phyloP scores from a whole-genome alignment of 192 early-diverging fungal genomes.

The Coemansia sp. region DNA sequence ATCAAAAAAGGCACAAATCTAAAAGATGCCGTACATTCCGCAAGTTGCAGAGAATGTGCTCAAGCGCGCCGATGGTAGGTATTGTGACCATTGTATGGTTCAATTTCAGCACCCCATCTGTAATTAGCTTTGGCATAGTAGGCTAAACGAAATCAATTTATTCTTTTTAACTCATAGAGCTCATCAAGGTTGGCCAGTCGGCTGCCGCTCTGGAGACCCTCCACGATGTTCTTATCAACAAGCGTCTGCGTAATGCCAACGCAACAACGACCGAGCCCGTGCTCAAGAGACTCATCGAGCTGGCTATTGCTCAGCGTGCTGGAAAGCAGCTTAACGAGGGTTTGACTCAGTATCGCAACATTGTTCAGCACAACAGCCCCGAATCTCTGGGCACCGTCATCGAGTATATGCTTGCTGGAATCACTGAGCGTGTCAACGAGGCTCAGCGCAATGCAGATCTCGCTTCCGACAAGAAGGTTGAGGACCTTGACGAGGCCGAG shows the following conservation, averaged over 20 bases:
- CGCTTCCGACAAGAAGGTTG: constrained; percentile 77
- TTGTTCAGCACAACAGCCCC: constrained; percentile 93
- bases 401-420: constrained; percentile 77
- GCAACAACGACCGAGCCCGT: constrained; percentile 86
- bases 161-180: constrained; percentile 39
- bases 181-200: constrained; percentile 79
- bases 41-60: constrained; percentile 83
- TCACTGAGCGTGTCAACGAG: constrained; percentile 82
- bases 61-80: constrained; percentile 79
- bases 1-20: neutral
- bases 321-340: constrained; percentile 94
- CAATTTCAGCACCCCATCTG: no score
- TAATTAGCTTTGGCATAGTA: no score
- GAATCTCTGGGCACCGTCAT: constrained; percentile 88
- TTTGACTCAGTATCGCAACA: constrained; percentile 97
- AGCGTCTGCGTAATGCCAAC: constrained; percentile 80
- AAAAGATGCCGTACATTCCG: constrained; percentile 55
- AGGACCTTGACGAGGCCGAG: constrained; percentile 95
- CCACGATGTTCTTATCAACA: constrained; percentile 89
- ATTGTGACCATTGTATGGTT: neutral
- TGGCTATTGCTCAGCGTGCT: constrained; percentile 82
- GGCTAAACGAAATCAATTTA: neutral
- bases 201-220: constrained; percentile 81
- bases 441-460: constrained; percentile 92
- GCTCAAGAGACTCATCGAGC: constrained; percentile 88